A percentile compares a stretch with the other conserved stretches of the same genome.
phyloP scores from a whole-genome alignment of 148 eudicot species.

The Vaccinium macrocarpon region DNA sequence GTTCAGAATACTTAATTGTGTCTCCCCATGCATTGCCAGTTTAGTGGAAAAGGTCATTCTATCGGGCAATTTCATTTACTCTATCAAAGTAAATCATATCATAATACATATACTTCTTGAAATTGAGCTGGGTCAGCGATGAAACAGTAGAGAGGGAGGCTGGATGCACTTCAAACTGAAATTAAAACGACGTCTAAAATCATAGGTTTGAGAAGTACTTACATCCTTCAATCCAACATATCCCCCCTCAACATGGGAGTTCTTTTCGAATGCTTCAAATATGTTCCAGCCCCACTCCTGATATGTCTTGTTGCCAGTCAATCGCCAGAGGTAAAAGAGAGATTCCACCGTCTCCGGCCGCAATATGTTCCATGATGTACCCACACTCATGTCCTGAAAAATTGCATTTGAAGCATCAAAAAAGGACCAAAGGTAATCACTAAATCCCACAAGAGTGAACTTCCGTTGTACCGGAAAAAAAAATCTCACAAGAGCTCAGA shows the following conservation, averaged over 20 bases:
- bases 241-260: conserved; percentile 85
- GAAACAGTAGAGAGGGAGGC: not conserved
- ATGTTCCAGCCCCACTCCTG: conserved; percentile 99
- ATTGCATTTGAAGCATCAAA: not conserved
- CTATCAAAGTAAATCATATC: not conserved
- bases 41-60: not conserved
- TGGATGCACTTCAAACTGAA: not conserved
- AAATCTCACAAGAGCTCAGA: not conserved
- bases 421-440: not conserved
- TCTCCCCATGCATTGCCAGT: not conserved
- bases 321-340: conserved; percentile 92
- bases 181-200: not conserved
- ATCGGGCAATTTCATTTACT: not conserved
- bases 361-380: conserved; percentile 98
- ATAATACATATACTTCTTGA: not conserved
- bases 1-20: not conserved
- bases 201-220: conserved; percentile 33
- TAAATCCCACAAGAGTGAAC: not conserved
- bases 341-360: conserved; percentile 99
- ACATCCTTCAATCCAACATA: conserved; percentile 99
- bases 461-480: too few species aligned
- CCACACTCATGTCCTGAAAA: conserved; percentile 86
- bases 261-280: conserved; percentile 97
- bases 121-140: not conserved
- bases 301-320: conserved; percentile 95